phyloP scores from a whole-genome alignment of 768 basidiomycete species.

The Leccinum longicurvipes region DNA sequence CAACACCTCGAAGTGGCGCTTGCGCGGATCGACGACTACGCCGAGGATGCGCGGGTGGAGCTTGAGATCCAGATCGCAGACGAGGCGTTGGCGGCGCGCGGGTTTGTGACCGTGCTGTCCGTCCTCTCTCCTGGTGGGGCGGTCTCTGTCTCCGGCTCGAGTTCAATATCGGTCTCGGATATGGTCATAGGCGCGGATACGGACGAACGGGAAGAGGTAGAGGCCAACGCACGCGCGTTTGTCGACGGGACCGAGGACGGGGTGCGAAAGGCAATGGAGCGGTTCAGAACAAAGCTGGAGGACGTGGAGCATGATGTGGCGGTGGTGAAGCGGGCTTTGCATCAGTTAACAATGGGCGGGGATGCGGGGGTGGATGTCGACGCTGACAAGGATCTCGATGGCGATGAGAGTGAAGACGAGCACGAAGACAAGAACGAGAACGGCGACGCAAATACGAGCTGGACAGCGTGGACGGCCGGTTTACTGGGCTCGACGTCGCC shows the following conservation, averaged over 20 bases:
- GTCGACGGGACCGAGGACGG: conserved; percentile 19
- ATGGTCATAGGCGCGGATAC: background rate
- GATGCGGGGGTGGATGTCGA: background rate
- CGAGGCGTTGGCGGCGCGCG: conserved; percentile 59
- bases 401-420: background rate
- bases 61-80: conserved; percentile 77
- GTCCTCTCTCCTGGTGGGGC: conserved; percentile 45
- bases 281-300: conserved; percentile 58
- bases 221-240: conserved; percentile 47
- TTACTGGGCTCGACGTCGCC: conserved; percentile 39
- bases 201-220: conserved; percentile 37
- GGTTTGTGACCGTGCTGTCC: conserved; percentile 65
- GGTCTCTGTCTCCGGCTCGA: background rate
- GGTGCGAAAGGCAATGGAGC: conserved; percentile 38
- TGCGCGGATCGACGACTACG: conserved; percentile 65
- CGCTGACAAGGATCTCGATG: background rate
- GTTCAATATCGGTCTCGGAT: no score
- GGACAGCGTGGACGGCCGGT: conserved; percentile 57
- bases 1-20: conserved; percentile 48
- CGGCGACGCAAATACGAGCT: conserved; percentile 14
- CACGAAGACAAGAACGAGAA: background rate
- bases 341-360: conserved; percentile 35
- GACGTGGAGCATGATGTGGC: conserved; percentile 79
- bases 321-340: conserved; percentile 55
- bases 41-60: conserved; percentile 79